Conservation (phyloP, 345 rosid genomes). For the Pugionium cornutum region DNA sequence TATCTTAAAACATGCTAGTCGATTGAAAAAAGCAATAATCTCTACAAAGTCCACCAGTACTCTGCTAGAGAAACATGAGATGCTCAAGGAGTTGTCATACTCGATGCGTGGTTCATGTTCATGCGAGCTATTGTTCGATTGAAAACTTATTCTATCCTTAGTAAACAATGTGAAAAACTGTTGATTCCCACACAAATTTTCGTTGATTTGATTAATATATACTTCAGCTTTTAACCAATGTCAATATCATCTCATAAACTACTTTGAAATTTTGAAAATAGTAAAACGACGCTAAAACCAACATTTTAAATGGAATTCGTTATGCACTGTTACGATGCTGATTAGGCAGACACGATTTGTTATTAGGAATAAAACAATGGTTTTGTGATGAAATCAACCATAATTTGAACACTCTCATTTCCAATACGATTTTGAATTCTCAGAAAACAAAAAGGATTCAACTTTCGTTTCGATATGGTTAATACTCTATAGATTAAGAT, state of each 20-base stretch:
- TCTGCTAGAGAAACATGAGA: conserved; percentile 39
- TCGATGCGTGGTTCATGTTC: conserved; percentile 32
- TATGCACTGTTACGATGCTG: too few relatives aligned
- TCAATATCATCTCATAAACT: too few relatives aligned
- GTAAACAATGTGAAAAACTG: too few relatives aligned
- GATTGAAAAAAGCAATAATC: conserved; percentile 28
- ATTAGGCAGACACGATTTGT: too few relatives aligned
- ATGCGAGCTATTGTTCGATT: conserved; percentile 38
- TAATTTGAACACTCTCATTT: background rate
- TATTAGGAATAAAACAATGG: too few relatives aligned
- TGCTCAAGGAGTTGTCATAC: conserved; percentile 39
- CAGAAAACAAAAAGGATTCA: background rate
- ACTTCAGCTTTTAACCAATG: too few relatives aligned
- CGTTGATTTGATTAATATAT: too few relatives aligned
- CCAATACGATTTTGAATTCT: background rate
- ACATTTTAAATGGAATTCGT: too few relatives aligned
- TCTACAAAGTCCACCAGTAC: conserved; percentile 21
- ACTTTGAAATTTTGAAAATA: too few relatives aligned
- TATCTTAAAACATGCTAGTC: conserved; percentile 23
- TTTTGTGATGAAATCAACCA: too few relatives aligned
- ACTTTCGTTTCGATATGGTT: background rate
- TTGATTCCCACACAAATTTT: too few relatives aligned
- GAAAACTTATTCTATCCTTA: background rate
- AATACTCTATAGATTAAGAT: background rate
- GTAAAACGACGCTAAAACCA: too few relatives aligned